phyloP scores from a whole-genome alignment of 116 monocot genomes.

The Phalaenopsis hybrid region DNA sequence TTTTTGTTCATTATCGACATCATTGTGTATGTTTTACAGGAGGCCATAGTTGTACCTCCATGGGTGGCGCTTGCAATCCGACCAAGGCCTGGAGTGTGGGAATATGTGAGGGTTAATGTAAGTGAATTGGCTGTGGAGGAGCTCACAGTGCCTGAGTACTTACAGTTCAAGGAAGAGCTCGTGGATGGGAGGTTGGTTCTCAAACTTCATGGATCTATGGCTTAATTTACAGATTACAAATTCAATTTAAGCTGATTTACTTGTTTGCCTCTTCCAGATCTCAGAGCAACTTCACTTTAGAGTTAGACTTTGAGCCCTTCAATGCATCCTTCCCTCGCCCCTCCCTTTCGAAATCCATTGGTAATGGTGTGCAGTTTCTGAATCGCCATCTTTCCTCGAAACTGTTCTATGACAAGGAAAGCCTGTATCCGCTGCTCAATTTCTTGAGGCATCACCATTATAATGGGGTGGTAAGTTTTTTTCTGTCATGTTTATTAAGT shows the following conservation, averaged over 20 bases:
- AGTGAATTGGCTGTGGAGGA: slow-evolving; percentile 79
- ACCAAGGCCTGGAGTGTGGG: slow-evolving; percentile 95
- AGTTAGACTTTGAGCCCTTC: slow-evolving; percentile 86
- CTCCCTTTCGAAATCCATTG: slow-evolving; percentile 63
- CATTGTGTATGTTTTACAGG: slow-evolving; percentile 31
- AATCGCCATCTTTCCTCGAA: slow-evolving; percentile 74
- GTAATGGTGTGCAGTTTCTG: slow-evolving; percentile 83
- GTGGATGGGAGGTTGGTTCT: slow-evolving; percentile 46
- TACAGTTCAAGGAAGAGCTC: slow-evolving; percentile 89
- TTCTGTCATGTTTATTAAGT: neutral
- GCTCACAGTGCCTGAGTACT: slow-evolving; percentile 63
- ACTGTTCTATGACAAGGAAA: slow-evolving; percentile 61
- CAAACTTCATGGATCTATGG: neutral
- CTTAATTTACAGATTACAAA: neutral
- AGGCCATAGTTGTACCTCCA: slow-evolving; percentile 81
- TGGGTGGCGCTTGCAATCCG: slow-evolving; percentile 89
- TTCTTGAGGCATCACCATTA: slow-evolving; percentile 59
- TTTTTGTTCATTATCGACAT: neutral
- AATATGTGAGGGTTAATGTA: slow-evolving; percentile 86
- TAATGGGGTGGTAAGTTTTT: slow-evolving; percentile 49
- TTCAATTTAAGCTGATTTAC: neutral
- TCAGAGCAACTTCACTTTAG: slow-evolving; percentile 45
- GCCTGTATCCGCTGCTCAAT: slow-evolving; percentile 55
- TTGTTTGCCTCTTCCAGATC: slow-evolving; percentile 11
- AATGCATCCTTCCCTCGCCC: slow-evolving; percentile 70